phyloP scores from a whole-genome alignment of 1,139 yeast species.

The Candida pseudoviswanathii region DNA sequence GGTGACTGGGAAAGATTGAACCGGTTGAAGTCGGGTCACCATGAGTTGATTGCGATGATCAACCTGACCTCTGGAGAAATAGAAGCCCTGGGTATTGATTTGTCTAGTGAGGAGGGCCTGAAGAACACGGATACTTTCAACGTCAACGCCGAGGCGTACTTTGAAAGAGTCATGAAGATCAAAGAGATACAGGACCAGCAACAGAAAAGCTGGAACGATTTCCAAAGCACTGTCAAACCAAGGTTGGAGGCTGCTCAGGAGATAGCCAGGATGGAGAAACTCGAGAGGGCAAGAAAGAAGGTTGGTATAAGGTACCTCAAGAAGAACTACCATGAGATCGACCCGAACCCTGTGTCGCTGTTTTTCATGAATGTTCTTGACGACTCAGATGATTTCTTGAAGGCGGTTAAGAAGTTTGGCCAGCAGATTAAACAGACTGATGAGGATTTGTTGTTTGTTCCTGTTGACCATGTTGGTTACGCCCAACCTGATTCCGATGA shows the following conservation, averaged over 20 bases:
- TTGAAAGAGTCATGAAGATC: neutral
- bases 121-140: neutral
- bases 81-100: too few species aligned
- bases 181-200: neutral
- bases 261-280: slow-evolving; percentile 2
- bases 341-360: slow-evolving; percentile 17
- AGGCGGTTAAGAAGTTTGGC: slow-evolving; percentile 23
- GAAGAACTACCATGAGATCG: slow-evolving; percentile 18
- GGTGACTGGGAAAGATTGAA: too few species aligned
- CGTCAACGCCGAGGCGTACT: neutral
- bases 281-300: slow-evolving; percentile 6
- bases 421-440: slow-evolving; percentile 11
- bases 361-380: slow-evolving; percentile 21
- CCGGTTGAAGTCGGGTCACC: too few species aligned
- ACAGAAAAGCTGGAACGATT: neutral
- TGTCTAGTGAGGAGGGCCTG: neutral
- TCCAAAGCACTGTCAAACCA: neutral
- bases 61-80: too few species aligned
- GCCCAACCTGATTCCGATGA: neutral
- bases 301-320: slow-evolving; percentile 11
- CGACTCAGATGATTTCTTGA: slow-evolving; percentile 16
- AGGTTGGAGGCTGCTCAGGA: slow-evolving; percentile 6
- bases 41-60: too few species aligned
- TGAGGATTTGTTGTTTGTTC: slow-evolving; percentile 4
- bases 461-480: neutral